Base-by-base conservation (phyloP, 2,329 filamentous ascomycete species). In the Cladophialophora psammophila region DNA sequence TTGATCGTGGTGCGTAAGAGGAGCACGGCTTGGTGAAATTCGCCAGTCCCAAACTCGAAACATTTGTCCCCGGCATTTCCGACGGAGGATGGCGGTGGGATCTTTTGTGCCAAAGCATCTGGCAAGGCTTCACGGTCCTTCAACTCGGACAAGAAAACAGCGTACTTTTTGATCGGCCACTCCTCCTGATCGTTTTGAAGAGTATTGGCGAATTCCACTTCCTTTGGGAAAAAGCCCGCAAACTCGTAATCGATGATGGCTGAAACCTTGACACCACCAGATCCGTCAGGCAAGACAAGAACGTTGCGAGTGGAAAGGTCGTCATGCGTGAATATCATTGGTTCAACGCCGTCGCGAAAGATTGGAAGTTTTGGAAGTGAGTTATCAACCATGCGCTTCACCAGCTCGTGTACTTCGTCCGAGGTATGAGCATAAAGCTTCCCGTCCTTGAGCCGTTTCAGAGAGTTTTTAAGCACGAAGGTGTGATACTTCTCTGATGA, bases 241-340 rank as follows among this genome's bases (percentile, higher is more conserved):
- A 74, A 75, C 58, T 78, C 76, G 70, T 73, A 76, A 40, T 77
- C 74, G 26, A 77, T 71, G 53, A 78, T 74, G 38, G 70, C 61
- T 2, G 74, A 70, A 42, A 75, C 55, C 20, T 68, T 66, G 9
- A 65, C 20, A 18, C 38, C 52, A 18, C 40, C 59, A 35, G 54
- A 18, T n/a, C 35, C 53, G 9, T 72, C 71, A 40, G 72, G 69
- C 62, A 62, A 57, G 34, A 76, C 70, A 13, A 76, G 52, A 3
- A 76, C 71, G 52, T 76, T 76, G 15, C 69, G 69, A 7, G 72
- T 67, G 26, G 72, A 69, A 38, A 77, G 48, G 54, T 75, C 72
- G 7, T 68, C 68, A 58, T 74, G 74, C 7, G 72, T 73, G 68
- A 75, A 74, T 10, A 74, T 65, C 40, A 73, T 74, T 12, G 56